A percentile compares a stretch with the other conserved stretches of the same genome.
These are phyloP conservation scores for Cymodocea nodosa DNA, from an alignment of 116 monocot species.

Conservation along the genomic window DNA sequence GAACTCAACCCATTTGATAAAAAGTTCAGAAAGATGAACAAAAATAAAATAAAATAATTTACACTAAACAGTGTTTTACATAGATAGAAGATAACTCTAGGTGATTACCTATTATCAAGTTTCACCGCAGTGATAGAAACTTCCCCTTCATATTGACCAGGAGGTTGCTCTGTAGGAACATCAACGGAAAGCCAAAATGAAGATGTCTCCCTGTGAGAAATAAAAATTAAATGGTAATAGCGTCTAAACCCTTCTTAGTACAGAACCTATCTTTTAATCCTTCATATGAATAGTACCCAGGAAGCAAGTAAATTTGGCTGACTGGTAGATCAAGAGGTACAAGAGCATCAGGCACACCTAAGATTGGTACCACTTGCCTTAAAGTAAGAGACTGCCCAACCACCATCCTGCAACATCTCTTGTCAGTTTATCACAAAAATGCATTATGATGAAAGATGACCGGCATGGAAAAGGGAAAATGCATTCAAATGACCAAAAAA, in stretches of 20 bases:
- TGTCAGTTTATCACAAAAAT: slow-evolving; percentile 1
- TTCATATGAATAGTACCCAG: slow-evolving; percentile 54
- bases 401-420: slow-evolving; percentile 38
- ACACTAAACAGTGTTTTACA: background rate
- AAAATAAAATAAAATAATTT: background rate
- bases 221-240: slow-evolving; percentile 5
- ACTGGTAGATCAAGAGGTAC: slow-evolving; percentile 85
- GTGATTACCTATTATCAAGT: slow-evolving; percentile 45
- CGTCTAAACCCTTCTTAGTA: background rate
- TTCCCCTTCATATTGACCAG: slow-evolving; percentile 88
- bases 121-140: slow-evolving; percentile 61
- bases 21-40: background rate
- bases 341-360: slow-evolving; percentile 99
- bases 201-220: slow-evolving; percentile 62
- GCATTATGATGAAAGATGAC: slow-evolving; percentile 6
- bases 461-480: background rate
- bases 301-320: slow-evolving; percentile 63
- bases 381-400: slow-evolving; percentile 66
- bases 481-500: background rate
- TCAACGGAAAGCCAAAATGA: slow-evolving; percentile 82
- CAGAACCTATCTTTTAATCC: background rate
- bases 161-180: slow-evolving; percentile 78
- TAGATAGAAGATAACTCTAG: background rate
- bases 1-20: too few relatives aligned
- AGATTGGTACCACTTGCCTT: slow-evolving; percentile 72